A percentile compares a stretch with the other conserved stretches of the same genome.
Evolutionary conservation across 106 monocot genomes (phyloP).

Genomic region (Chionographis japonica): DNA sequence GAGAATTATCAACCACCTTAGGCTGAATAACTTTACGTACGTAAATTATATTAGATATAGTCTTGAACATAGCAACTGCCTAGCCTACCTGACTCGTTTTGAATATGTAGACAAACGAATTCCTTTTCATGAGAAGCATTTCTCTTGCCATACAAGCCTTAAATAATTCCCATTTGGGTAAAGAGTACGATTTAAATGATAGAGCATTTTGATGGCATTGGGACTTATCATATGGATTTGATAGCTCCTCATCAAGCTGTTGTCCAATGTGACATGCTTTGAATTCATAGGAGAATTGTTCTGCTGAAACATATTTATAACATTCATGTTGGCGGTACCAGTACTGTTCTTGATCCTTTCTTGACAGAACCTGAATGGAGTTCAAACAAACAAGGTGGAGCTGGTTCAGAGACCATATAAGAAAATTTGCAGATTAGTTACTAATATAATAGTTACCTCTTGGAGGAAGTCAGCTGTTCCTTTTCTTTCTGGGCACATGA

Average conservation of each 20-base stretch:
- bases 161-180: conserved; percentile 70
- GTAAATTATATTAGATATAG: background rate
- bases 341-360: conserved; percentile 85
- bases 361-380: conserved; percentile 65
- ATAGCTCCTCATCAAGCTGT: conserved; percentile 29
- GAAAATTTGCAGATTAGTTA: background rate
- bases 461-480: conserved; percentile 86
- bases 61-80: conserved; percentile 16
- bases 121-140: conserved; percentile 74
- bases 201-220: conserved; percentile 41
- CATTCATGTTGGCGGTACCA: conserved; percentile 32
- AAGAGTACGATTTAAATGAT: conserved; percentile 44
- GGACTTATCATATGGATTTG: conserved; percentile 44
- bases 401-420: background rate
- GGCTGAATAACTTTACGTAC: background rate
- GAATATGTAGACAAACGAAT: conserved; percentile 69
- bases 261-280: conserved; percentile 42
- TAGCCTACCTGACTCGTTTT: conserved; percentile 71
- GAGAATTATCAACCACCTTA: background rate
- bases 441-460: conserved; percentile 45
- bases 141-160: conserved; percentile 74
- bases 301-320: conserved; percentile 45
- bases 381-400: background rate
- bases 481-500: conserved; percentile 87
- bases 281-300: conserved; percentile 49